A percentile compares a stretch with the other conserved stretches of the same genome.
Evolutionary conservation across 1,284 basidiomycete species (phyloP).

Genomic region (Rhodotorula sp.): DNA sequence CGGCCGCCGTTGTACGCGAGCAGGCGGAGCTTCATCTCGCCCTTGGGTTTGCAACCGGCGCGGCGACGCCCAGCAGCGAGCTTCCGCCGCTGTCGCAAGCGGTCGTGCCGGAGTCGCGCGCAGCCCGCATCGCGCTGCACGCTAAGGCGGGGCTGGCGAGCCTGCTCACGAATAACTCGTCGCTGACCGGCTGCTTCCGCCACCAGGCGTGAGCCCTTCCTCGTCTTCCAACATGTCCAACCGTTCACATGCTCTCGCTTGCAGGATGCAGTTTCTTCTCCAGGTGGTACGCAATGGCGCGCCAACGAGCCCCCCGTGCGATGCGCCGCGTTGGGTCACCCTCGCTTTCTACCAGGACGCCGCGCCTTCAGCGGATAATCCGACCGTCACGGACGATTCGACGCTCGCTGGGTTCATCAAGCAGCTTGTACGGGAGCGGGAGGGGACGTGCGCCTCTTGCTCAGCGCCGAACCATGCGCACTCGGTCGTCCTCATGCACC

Average conservation of each 20-base stretch:
- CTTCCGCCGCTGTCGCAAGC: neutral
- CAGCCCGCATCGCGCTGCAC: slow-evolving; percentile 32
- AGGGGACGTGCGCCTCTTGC: slow-evolving; percentile 18
- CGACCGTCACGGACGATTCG: slow-evolving; percentile 3
- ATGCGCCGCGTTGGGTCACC: slow-evolving; percentile 24
- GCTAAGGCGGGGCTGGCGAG: slow-evolving; percentile 24
- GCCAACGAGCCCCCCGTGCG: slow-evolving; percentile 2
- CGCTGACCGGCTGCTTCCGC: slow-evolving; percentile 24
- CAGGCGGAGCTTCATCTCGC: slow-evolving; percentile 1
- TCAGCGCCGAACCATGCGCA: slow-evolving; percentile 11
- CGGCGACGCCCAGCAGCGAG: neutral
- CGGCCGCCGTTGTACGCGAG: neutral
- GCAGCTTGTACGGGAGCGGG: slow-evolving; percentile 9
- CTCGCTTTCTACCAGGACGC: slow-evolving; percentile 15
- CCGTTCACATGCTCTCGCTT: neutral
- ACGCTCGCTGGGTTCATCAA: slow-evolving; percentile 24
- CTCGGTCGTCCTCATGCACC: slow-evolving; percentile 19
- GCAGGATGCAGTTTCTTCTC: slow-evolving; percentile 39
- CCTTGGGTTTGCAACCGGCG: slow-evolving; percentile 7
- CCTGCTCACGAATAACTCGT: slow-evolving; percentile 37
- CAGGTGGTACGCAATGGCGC: slow-evolving; percentile 18
- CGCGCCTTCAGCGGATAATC: neutral
- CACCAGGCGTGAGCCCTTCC: slow-evolving; percentile 31
- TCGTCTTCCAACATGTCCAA: neutral
- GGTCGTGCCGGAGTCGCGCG: neutral